Evolutionary conservation across 2,329 filamentous ascomycete genomes (phyloP), one percentile per base, ranked within the genome.

Genomic region (Xenosphaeropsis pyriputrescens): DNA sequence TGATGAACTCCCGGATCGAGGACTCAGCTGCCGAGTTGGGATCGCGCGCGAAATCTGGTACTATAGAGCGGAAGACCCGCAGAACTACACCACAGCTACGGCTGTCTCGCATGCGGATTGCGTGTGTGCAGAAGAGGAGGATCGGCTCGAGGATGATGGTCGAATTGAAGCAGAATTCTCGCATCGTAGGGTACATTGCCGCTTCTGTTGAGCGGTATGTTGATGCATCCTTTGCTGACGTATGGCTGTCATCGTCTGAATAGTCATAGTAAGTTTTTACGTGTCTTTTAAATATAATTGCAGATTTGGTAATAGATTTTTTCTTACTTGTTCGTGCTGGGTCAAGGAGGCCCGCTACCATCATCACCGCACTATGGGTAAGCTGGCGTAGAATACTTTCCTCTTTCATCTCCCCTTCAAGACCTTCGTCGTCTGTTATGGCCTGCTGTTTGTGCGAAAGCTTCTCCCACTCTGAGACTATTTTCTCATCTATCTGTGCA

Each of bases 401-500:
- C 6, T 85, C 79, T 59, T 95, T 94, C 91, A 98, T 98, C 61
- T 98, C 91, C 47, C 95, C 86, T 1, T 83, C 84, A 38, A 98
- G 63, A 42, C 84, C 83, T 39, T 88, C 85, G 15, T 79, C 78
- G 3, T 78, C 78, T 2, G 78, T 70, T 32, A 72, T 70, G 11
- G 75, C 63, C 15, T 62, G 64, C 47, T 81, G 70, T 44, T 74
- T 63, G 44, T 70, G 62, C 52, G 78, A 73, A 41, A 95, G 75
- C 46, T 75, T 74, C 43, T 79, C 74, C 91, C 91, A 98, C 55
- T 96, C 89, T 0, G 72, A 67, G 26, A 75, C 82, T 45, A 96
- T 83, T 60, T 96, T 96, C 31, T 68, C 65, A 53, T 96, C 85
- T 57, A 95, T 79, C 49, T 91, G 85, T 42, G 73, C 69, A 55